Conservation (phyloP, 805 yeast genomes). For the Komagataella mondaviorum region DNA sequence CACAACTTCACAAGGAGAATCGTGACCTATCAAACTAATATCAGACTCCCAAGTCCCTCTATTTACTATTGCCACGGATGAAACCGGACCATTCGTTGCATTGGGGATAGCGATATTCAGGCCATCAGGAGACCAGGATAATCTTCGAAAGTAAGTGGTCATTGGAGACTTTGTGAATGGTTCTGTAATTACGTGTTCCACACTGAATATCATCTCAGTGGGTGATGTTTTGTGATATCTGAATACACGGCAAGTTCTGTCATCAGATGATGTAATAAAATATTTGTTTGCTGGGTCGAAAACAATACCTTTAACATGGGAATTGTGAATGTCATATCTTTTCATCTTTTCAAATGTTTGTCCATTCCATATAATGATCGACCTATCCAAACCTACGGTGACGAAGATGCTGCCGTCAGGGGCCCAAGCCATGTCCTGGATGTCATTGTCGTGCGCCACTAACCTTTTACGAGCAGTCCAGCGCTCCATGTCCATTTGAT, state of each 20-base stretch:
- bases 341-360: constrained; percentile 80
- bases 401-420: constrained; percentile 87
- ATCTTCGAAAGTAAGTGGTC: constrained; percentile 77
- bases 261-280: constrained; percentile 95
- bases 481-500: constrained; percentile 67
- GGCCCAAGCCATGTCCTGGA: constrained; percentile 96
- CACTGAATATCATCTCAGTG: constrained; percentile 64
- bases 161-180: constrained; percentile 87
- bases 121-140: constrained; percentile 90
- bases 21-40: constrained; percentile 68
- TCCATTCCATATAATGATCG: constrained; percentile 91
- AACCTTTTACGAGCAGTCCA: constrained; percentile 90
- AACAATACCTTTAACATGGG: constrained; percentile 91
- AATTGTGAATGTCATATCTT: constrained; percentile 84
- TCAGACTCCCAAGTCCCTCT: constrained; percentile 75
- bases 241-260: constrained; percentile 78
- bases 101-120: constrained; percentile 78
- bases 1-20: constrained; percentile 75
- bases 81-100: constrained; percentile 74
- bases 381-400: constrained; percentile 88
- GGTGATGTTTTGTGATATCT: constrained; percentile 65
- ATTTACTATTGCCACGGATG: constrained; percentile 58
- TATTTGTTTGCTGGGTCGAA: constrained; percentile 98
- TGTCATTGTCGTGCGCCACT: constrained; percentile 95
- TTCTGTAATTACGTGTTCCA: constrained; percentile 70